phyloP scores from a whole-genome alignment of 805 yeast genomes.

The Wickerhamomyces chaumierensis region DNA sequence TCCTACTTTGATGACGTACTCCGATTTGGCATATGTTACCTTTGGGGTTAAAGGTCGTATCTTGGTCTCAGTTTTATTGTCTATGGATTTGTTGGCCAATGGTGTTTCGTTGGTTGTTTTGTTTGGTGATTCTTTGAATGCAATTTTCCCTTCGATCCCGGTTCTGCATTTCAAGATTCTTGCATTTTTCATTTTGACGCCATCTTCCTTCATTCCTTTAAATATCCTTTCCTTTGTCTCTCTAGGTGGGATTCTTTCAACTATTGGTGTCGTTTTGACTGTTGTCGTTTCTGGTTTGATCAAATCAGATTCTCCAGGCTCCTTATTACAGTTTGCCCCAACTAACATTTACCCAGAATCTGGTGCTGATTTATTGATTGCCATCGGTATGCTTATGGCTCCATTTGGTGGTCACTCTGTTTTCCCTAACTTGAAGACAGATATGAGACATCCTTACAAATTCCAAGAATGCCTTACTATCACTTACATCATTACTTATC shows the following conservation, averaged over 20 bases:
- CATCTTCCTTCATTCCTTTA: slow-evolving; percentile 73
- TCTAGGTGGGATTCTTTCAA: slow-evolving; percentile 59
- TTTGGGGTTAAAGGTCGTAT: slow-evolving; percentile 71
- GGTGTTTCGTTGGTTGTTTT: slow-evolving; percentile 74
- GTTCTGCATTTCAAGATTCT: slow-evolving; percentile 49
- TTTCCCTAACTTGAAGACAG: slow-evolving; percentile 61
- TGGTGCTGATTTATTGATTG: slow-evolving; percentile 38
- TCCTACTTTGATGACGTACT: slow-evolving; percentile 72
- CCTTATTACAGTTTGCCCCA: slow-evolving; percentile 49
- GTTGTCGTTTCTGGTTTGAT: slow-evolving; percentile 54
- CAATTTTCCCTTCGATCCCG: slow-evolving; percentile 45
- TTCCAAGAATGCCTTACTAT: slow-evolving; percentile 40
- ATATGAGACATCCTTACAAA: slow-evolving; percentile 57
- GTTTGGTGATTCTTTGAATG: slow-evolving; percentile 77
- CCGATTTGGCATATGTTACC: slow-evolving; percentile 81
- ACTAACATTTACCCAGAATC: slow-evolving; percentile 59
- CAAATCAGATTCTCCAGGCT: slow-evolving; percentile 60
- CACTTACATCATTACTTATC: slow-evolving; percentile 49
- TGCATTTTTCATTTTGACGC: slow-evolving; percentile 63
- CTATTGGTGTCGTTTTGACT: slow-evolving; percentile 49
- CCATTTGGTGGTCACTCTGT: slow-evolving; percentile 84
- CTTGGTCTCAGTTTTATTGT: slow-evolving; percentile 60
- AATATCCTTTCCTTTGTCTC: slow-evolving; percentile 60
- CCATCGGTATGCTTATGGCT: slow-evolving; percentile 61
- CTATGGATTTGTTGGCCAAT: slow-evolving; percentile 67